phyloP scores from a whole-genome alignment of 257 asterid genomes.

The Datura wrightii region DNA sequence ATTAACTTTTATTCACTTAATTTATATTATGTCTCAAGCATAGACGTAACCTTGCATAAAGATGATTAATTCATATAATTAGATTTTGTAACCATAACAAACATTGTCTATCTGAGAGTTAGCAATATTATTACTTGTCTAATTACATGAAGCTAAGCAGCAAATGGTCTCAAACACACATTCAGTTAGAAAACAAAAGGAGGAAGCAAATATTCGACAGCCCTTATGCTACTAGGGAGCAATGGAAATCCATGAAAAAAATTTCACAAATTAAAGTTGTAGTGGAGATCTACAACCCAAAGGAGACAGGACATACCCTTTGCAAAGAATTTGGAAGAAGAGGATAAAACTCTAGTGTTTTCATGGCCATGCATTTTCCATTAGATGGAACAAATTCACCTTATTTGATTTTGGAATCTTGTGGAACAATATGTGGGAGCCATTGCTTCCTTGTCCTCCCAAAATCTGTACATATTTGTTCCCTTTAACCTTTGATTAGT shows the following conservation, averaged over 20 bases:
- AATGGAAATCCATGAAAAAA: constrained; percentile 29
- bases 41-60: too few species aligned
- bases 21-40: too few species aligned
- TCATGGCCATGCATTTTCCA: constrained; percentile 37
- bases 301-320: constrained; percentile 29
- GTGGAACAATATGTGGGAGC: constrained; percentile 39
- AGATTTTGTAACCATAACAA: not conserved
- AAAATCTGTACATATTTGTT: constrained; percentile 48
- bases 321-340: not conserved
- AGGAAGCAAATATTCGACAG: constrained; percentile 23
- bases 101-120: too few species aligned
- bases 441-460: constrained; percentile 50
- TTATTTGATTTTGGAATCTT: constrained; percentile 1
- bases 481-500: constrained; percentile 36
- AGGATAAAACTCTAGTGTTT: constrained; percentile 29
- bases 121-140: too few species aligned
- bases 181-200: constrained; percentile 34
- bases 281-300: constrained; percentile 21
- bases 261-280: constrained; percentile 36
- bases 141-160: not conserved
- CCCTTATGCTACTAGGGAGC: not conserved
- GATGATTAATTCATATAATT: too few species aligned
- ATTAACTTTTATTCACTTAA: too few species aligned
- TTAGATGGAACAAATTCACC: not conserved
- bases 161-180: not conserved